Evolutionary conservation across 2,329 filamentous ascomycete species (phyloP).

Genomic region (Stemphylium lycopersici): DNA sequence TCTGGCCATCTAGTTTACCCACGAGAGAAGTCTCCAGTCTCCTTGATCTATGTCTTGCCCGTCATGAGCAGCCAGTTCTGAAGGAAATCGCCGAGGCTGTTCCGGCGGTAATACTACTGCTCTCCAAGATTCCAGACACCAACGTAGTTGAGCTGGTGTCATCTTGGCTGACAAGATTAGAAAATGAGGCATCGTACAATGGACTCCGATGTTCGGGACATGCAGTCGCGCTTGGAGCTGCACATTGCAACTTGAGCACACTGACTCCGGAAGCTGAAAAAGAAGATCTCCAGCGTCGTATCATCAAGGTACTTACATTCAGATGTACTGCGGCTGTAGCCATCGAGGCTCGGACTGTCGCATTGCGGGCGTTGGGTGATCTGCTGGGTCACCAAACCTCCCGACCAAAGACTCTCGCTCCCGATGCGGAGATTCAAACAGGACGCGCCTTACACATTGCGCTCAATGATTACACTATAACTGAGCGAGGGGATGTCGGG

Average conservation of each 20-base stretch:
- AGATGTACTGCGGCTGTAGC: conserved; percentile 46
- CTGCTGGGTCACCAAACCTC: conserved; percentile 31
- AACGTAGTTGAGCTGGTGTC: conserved; percentile 26
- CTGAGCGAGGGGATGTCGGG: conserved; percentile 86
- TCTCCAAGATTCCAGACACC: conserved; percentile 14
- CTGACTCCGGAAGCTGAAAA: not conserved
- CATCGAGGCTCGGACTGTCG: conserved; percentile 54
- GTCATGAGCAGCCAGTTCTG: conserved; percentile 45
- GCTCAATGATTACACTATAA: conserved; percentile 89
- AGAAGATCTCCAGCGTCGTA: conserved; percentile 26
- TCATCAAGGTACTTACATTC: conserved; percentile 45
- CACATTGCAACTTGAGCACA: conserved; percentile 30
- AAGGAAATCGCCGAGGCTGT: conserved; percentile 36
- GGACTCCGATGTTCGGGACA: conserved; percentile 50
- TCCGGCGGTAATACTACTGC: conserved; percentile 26
- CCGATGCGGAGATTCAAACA: conserved; percentile 31
- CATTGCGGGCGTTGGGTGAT: conserved; percentile 48
- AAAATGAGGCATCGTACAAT: conserved; percentile 49
- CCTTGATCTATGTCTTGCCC: conserved; percentile 43
- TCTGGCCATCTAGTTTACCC: conserved; percentile 17
- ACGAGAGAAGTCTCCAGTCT: conserved; percentile 26
- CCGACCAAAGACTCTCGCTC: conserved; percentile 6
- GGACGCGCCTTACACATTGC: conserved; percentile 49
- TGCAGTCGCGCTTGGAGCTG: conserved; percentile 53
- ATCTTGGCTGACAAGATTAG: conserved; percentile 40